phyloP scores from a whole-genome alignment of 1,284 basidiomycete genomes.

The Malassezia furfur region DNA sequence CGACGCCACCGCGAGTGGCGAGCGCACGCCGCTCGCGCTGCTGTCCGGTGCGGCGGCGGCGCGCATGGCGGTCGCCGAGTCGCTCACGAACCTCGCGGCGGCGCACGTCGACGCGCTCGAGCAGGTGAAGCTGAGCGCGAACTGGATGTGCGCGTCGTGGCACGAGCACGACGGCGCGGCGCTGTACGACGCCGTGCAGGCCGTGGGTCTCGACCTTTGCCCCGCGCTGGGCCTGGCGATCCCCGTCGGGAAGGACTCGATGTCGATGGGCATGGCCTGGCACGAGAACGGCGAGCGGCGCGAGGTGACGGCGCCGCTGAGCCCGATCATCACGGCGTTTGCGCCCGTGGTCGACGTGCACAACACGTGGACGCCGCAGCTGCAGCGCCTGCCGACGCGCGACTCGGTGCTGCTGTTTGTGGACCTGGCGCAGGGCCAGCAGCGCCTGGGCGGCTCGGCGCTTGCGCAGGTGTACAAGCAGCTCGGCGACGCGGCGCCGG shows the following conservation, averaged over 20 bases:
- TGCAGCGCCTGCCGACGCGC: conserved; percentile 55
- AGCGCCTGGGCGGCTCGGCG: conserved; percentile 85
- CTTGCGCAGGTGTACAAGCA: conserved; percentile 90
- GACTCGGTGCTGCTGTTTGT: conserved; percentile 70
- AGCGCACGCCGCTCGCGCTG: conserved; percentile 85
- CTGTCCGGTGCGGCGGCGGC: conserved; percentile 79
- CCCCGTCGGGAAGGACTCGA: conserved; percentile 96
- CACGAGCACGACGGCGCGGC: conserved; percentile 81
- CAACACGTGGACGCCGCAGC: conserved; percentile 83
- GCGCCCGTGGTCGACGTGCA: conserved; percentile 71
- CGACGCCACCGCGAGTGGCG: conserved; percentile 96
- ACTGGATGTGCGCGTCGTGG: conserved; percentile 97
- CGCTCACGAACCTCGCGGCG: conserved; percentile 82
- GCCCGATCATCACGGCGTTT: conserved; percentile 89
- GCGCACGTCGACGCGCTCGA: conserved; percentile 64
- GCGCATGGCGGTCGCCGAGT: conserved; percentile 88
- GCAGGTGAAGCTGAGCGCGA: conserved; percentile 84
- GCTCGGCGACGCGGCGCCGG: conserved; percentile 75
- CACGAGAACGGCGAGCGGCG: conserved; percentile 54
- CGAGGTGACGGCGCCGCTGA: conserved; percentile 80
- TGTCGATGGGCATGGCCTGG: conserved; percentile 99
- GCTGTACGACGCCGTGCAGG: conserved; percentile 83
- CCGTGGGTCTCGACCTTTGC: conserved; percentile 87
- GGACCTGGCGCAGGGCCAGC: conserved; percentile 74
- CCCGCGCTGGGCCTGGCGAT: conserved; percentile 88